Evolutionary conservation across 2,329 filamentous ascomycete genomes (phyloP).

Genomic region (Nigrospora sphaerica): DNA sequence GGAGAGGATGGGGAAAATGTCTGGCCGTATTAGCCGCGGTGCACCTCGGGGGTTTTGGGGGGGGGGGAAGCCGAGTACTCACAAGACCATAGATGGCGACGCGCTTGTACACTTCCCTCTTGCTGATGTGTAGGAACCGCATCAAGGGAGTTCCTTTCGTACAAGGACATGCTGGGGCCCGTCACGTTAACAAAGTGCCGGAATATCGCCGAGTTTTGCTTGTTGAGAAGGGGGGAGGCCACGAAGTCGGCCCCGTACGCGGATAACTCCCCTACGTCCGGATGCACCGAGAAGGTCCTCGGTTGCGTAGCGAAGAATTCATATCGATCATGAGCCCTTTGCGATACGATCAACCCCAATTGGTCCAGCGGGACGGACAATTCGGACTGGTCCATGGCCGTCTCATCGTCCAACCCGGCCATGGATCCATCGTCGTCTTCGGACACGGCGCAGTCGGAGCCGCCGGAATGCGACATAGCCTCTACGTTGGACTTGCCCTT

Average conservation of each 20-base stretch:
- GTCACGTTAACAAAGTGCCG: constrained; percentile 89
- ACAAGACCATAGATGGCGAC: constrained; percentile 57
- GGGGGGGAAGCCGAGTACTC: constrained; percentile 3
- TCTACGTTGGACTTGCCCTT: constrained; percentile 13
- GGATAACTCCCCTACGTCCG: constrained; percentile 45
- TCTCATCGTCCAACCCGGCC: constrained; percentile 54
- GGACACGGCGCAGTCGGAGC: constrained; percentile 37
- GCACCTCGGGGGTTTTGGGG: too few relatives aligned
- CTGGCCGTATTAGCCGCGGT: constrained; percentile 22
- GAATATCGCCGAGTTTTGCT: constrained; percentile 75
- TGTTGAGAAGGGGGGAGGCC: constrained; percentile 70
- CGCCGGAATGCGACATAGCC: constrained; percentile 10
- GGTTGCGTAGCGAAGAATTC: constrained; percentile 38
- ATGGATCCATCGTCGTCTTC: constrained; percentile 56
- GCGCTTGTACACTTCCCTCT: constrained; percentile 51
- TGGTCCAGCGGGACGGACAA: constrained; percentile 29
- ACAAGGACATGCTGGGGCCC: constrained; percentile 78
- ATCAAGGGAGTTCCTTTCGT: constrained; percentile 74
- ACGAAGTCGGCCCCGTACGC: constrained; percentile 60
- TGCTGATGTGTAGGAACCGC: constrained; percentile 55
- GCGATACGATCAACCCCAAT: constrained; percentile 30
- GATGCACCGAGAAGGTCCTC: constrained; percentile 41
- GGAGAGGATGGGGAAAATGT: constrained; percentile 77
- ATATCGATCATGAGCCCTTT: constrained; percentile 25
- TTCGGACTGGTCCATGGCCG: constrained; percentile 29